Conservation (phyloP, 169 alveolate species). For the Ichthyophthirius multifiliis region DNA sequence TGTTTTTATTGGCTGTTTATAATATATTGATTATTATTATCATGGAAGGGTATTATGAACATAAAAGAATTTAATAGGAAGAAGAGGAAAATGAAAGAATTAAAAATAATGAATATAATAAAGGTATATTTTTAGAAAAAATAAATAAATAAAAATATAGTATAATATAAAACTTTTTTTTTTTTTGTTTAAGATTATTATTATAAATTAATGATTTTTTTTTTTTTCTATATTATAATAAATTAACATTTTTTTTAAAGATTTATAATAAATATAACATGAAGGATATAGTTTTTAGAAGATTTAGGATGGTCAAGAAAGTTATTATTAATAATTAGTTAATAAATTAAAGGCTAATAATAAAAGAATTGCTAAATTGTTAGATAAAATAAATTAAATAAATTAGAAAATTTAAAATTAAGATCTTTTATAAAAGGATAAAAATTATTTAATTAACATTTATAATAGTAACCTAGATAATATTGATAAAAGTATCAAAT, state of each 20-base stretch:
- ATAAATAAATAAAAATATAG: too few relatives aligned
- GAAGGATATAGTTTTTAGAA: slow-evolving; percentile 9
- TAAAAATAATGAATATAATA: neutral
- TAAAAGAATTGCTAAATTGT: neutral
- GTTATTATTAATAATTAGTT: too few relatives aligned
- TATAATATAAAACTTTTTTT: too few relatives aligned
- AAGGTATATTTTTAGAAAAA: neutral
- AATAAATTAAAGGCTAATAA: neutral
- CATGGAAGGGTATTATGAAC: neutral
- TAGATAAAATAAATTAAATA: slow-evolving; percentile 29
- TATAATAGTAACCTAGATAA: slow-evolving; percentile 28
- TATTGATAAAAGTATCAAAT: slow-evolving; percentile 27
- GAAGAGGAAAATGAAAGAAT: neutral
- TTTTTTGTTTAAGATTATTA: neutral
- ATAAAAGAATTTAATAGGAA: neutral
- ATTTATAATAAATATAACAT: neutral
- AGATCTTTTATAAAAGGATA: slow-evolving; percentile 16
- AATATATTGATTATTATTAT: neutral
- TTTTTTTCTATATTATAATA: too few relatives aligned
- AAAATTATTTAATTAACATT: slow-evolving; percentile 13
- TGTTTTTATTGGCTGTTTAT: neutral
- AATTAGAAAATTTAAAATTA: neutral
- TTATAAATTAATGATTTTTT: too few relatives aligned
- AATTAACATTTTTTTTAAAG: too few relatives aligned
- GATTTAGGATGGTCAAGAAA: too few relatives aligned